These are phyloP conservation scores for Cryphonectria parasitica DNA, from an alignment of 2,329 filamentous ascomycete species.

Conservation along the genomic window DNA sequence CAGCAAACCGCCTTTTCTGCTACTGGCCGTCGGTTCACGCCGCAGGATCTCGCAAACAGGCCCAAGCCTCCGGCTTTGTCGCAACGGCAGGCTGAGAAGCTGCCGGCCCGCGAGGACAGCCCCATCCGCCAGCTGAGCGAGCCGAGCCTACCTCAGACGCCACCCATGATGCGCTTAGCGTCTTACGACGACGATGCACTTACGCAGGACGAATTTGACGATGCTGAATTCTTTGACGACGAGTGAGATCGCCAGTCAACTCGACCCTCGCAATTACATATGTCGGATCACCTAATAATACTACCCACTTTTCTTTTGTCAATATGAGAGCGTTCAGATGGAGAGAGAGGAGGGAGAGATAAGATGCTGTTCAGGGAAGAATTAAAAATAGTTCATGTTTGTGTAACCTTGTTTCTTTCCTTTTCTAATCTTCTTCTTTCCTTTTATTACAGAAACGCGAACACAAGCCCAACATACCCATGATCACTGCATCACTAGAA, in stretches of 20 bases:
- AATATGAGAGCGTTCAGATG: slow-evolving; percentile 10
- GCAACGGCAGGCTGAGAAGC: slow-evolving; percentile 45
- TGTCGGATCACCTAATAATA: neutral
- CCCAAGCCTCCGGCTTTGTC: slow-evolving; percentile 39
- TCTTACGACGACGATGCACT: slow-evolving; percentile 64
- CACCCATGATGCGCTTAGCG: slow-evolving; percentile 63
- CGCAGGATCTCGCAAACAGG: slow-evolving; percentile 51
- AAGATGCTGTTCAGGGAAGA: slow-evolving; percentile 10
- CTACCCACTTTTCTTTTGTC: slow-evolving; percentile 19
- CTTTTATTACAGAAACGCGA: slow-evolving; percentile 5
- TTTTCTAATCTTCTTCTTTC: slow-evolving; percentile 14
- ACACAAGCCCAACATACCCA: slow-evolving; percentile 13
- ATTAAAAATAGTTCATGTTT: neutral
- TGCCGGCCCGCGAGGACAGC: slow-evolving; percentile 41
- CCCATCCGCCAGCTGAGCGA: slow-evolving; percentile 48
- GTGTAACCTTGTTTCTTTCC: neutral
- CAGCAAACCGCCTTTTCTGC: slow-evolving; percentile 63
- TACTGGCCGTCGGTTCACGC: slow-evolving; percentile 62
- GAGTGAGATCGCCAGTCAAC: slow-evolving; percentile 18
- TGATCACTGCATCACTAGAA: slow-evolving; percentile 32
- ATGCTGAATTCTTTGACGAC: slow-evolving; percentile 54
- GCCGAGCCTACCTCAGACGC: slow-evolving; percentile 54
- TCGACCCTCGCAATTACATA: neutral
- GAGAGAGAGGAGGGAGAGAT: neutral
- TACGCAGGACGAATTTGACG: slow-evolving; percentile 61